phyloP scores from a whole-genome alignment of 306 rosid species.

The Betula pendula region DNA sequence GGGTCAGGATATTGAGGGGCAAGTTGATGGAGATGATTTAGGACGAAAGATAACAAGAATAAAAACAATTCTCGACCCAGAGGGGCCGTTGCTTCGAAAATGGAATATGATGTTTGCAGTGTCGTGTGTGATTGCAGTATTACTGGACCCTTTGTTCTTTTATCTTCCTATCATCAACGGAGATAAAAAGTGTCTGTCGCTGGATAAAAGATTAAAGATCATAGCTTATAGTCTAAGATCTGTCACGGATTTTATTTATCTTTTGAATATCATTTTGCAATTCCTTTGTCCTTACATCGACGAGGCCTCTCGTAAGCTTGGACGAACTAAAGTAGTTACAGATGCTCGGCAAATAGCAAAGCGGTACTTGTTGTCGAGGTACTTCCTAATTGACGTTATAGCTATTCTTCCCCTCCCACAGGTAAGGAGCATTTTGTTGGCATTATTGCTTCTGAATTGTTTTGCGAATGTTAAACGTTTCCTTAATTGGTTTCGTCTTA shows the following conservation, averaged over 20 bases:
- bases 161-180: constrained; percentile 76
- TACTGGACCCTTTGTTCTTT: constrained; percentile 86
- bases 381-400: constrained; percentile 82
- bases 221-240: constrained; percentile 72
- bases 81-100: constrained; percentile 78
- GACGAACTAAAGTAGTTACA: constrained; percentile 82
- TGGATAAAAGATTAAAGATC: constrained; percentile 65
- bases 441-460: not conserved
- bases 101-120: constrained; percentile 89
- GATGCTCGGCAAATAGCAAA: constrained; percentile 83
- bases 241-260: constrained; percentile 74
- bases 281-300: constrained; percentile 82
- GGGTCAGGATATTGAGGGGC: constrained; percentile 62
- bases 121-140: constrained; percentile 77
- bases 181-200: constrained; percentile 54
- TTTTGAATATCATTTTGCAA: constrained; percentile 77
- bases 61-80: constrained; percentile 77
- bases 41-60: constrained; percentile 44
- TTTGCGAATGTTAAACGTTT: too few relatives aligned
- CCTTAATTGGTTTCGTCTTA: too few relatives aligned
- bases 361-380: constrained; percentile 53
- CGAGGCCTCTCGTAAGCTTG: constrained; percentile 84
- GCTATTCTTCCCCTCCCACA: constrained; percentile 96
- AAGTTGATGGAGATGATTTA: constrained; percentile 32
- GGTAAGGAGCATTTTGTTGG: constrained; percentile 44